These are phyloP conservation scores for Cryptococcus sp. DNA, from an alignment of 1,284 basidiomycete genomes.

Conservation along the genomic window DNA sequence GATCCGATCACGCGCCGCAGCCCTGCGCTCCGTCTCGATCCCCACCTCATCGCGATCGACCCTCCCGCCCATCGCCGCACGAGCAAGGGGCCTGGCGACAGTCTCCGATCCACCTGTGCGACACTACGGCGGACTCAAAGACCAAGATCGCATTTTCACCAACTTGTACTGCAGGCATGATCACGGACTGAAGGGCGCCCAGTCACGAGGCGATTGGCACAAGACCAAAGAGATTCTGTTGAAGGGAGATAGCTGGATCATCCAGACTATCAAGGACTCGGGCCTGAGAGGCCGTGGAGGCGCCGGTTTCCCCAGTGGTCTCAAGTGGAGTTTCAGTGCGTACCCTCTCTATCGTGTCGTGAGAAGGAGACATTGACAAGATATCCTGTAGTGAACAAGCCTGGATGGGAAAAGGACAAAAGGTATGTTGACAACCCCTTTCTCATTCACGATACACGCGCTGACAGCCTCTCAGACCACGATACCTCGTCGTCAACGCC, in stretches of 20 bases:
- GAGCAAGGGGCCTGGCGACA: constrained; percentile 64
- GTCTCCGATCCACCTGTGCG: constrained; percentile 74
- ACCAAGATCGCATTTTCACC: constrained; percentile 91
- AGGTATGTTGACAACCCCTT: constrained; percentile 58
- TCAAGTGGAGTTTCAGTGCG: constrained; percentile 92
- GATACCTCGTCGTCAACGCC: constrained; percentile 96
- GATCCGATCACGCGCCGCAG: constrained; percentile 9
- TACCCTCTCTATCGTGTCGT: constrained; percentile 50
- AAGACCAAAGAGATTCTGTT: constrained; percentile 91
- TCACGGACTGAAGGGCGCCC: constrained; percentile 83
- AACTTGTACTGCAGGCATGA: constrained; percentile 84
- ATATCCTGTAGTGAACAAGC: constrained; percentile 71
- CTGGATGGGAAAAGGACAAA: constrained; percentile 93
- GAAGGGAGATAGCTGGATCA: constrained; percentile 98
- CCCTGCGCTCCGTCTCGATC: constrained; percentile 7
- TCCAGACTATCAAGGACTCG: constrained; percentile 92
- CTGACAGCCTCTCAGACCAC: constrained; percentile 62
- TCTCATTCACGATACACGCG: background rate
- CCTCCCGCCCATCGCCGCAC: constrained; percentile 10
- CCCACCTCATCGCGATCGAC: constrained; percentile 5
- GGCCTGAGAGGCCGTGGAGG: constrained; percentile 95
- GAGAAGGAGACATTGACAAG: background rate
- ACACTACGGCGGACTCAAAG: constrained; percentile 84
- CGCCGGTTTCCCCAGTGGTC: constrained; percentile 93
- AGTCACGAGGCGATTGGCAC: constrained; percentile 96